These are phyloP conservation scores for Hypoxylon lienhwacheense DNA, from an alignment of 495 filamentous ascomycete genomes.

Conservation along the genomic window DNA sequence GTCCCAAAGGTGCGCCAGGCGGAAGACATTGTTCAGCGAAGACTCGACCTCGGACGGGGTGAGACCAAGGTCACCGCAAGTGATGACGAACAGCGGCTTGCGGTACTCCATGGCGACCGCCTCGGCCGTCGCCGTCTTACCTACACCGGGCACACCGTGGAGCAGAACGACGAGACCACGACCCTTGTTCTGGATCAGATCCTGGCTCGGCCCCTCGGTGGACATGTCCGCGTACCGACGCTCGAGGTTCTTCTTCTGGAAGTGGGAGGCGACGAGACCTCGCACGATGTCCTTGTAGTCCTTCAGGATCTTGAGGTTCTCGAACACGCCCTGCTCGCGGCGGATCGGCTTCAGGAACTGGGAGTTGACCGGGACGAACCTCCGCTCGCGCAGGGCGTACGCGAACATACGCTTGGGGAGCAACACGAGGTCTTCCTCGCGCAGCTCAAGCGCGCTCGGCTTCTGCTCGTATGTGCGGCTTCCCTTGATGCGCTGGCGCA, in stretches of 20 bases:
- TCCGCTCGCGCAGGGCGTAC: slow-evolving; percentile 45
- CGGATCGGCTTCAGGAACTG: slow-evolving; percentile 50
- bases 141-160: slow-evolving; percentile 60
- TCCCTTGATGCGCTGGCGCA: slow-evolving; percentile 38
- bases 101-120: slow-evolving; percentile 52
- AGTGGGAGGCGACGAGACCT: slow-evolving; percentile 51
- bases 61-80: slow-evolving; percentile 58
- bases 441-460: slow-evolving; percentile 28
- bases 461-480: slow-evolving; percentile 27
- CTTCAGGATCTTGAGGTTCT: slow-evolving; percentile 55
- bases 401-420: slow-evolving; percentile 45
- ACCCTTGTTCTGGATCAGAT: slow-evolving; percentile 58
- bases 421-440: slow-evolving; percentile 42
- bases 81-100: slow-evolving; percentile 58
- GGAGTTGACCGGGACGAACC: slow-evolving; percentile 41
- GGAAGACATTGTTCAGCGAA: slow-evolving; percentile 52
- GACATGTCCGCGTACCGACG: slow-evolving; percentile 61
- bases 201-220: slow-evolving; percentile 58
- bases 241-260: slow-evolving; percentile 41
- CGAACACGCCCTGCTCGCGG: slow-evolving; percentile 49
- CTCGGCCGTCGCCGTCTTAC: slow-evolving; percentile 64
- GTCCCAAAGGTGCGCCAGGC: slow-evolving; percentile 57
- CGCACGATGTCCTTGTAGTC: slow-evolving; percentile 57
- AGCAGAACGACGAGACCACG: slow-evolving; percentile 55
- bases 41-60: slow-evolving; percentile 41